Conservation (phyloP, 1,139 yeast species). For the Geotrichum restrictum region DNA sequence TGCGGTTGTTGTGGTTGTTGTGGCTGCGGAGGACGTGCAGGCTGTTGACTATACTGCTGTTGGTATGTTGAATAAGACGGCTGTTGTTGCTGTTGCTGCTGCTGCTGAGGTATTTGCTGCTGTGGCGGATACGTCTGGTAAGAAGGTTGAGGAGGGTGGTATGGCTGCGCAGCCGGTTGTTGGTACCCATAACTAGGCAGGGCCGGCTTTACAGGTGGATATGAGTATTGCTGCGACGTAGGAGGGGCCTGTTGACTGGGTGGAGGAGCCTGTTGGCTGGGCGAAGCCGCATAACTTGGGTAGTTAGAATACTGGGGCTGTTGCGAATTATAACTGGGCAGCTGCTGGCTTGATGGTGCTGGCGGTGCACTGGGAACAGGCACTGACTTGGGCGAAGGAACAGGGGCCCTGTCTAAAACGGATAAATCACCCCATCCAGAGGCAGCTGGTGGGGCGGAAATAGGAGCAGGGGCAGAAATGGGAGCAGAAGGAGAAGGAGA, state of each 20-base stretch:
- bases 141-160: constrained; percentile 17
- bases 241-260: constrained; percentile 15
- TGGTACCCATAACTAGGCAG: not conserved
- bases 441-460: too few relatives aligned
- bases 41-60: constrained; percentile 17
- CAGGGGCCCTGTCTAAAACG: constrained; percentile 16
- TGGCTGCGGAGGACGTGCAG: too few relatives aligned
- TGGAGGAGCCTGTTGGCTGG: constrained; percentile 17
- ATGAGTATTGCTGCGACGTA: constrained; percentile 19
- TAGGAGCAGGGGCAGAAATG: constrained; percentile 14
- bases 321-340: not conserved
- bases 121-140: constrained; percentile 22
- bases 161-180: constrained; percentile 21
- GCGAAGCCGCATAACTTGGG: constrained; percentile 9
- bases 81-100: constrained; percentile 19
- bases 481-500: constrained; percentile 14
- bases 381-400: constrained; percentile 11
- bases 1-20: constrained; percentile 5
- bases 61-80: constrained; percentile 20
- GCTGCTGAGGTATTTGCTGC: too few relatives aligned
- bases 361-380: constrained; percentile 1
- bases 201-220: constrained; percentile 13
- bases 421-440: constrained; percentile 25
- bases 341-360: too few relatives aligned
- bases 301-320: constrained; percentile 15